Percentiles rank a stretch among this genome's conserved stretches.
Evolutionary conservation across 768 basidiomycete genomes (phyloP).

Genomic region (Lyophyllum decastes): DNA sequence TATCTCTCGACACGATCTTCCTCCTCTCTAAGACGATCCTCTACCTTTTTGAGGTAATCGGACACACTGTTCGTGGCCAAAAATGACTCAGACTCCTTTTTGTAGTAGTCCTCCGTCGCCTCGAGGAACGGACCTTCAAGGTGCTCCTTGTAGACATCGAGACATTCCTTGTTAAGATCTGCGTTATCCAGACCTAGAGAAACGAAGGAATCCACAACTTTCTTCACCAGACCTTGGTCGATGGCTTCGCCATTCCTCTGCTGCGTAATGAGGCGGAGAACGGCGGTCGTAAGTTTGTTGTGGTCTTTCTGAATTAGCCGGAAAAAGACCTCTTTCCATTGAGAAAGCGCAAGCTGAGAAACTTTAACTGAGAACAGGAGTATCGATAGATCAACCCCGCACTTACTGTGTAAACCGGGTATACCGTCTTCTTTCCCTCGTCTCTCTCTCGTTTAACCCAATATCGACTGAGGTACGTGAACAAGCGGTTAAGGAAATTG

Average conservation of each 20-base stretch:
- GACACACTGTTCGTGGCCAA: constrained; percentile 90
- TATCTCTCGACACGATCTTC: constrained; percentile 96
- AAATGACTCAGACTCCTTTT: constrained; percentile 90
- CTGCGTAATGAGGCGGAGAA: constrained; percentile 86
- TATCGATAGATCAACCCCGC: background rate
- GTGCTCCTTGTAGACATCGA: constrained; percentile 94
- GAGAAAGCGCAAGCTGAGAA: constrained; percentile 82
- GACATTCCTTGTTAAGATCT: constrained; percentile 91
- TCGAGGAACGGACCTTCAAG: constrained; percentile 89
- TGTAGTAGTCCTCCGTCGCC: constrained; percentile 92
- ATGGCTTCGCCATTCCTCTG: constrained; percentile 96
- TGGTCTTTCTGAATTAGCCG: constrained; percentile 78
- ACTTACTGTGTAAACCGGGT: constrained; percentile 92
- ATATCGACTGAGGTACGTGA: constrained; percentile 97
- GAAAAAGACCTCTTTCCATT: constrained; percentile 96
- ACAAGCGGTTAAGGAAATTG: constrained; percentile 94
- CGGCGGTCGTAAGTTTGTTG: constrained; percentile 81
- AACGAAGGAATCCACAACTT: constrained; percentile 96
- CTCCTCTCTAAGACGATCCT: constrained; percentile 91
- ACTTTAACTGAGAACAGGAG: constrained; percentile 4
- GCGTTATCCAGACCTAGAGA: constrained; percentile 91
- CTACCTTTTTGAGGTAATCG: constrained; percentile 96
- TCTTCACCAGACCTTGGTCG: constrained; percentile 95
- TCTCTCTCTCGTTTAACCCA: constrained; percentile 99
- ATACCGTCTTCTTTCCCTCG: constrained; percentile 94